These are phyloP conservation scores for Nevesoporus exiguus DNA, from an alignment of 768 basidiomycete genomes.

Conservation along the genomic window DNA sequence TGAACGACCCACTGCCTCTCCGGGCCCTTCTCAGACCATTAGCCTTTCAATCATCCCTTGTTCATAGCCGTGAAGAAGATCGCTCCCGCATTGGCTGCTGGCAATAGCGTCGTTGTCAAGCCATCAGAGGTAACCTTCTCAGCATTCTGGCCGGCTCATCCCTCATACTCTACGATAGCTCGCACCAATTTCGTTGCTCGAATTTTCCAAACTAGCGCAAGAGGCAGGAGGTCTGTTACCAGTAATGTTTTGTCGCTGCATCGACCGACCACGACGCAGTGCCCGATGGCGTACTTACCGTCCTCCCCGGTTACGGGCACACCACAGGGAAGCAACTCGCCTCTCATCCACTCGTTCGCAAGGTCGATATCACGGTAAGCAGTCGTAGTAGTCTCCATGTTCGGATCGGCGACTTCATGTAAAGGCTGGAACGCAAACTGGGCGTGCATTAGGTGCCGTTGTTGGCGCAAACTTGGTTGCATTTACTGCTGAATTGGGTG, in stretches of 20 bases:
- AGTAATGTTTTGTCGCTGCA: neutral
- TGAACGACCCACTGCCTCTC: neutral
- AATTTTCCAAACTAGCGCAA: conserved; percentile 63
- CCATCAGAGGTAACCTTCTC: conserved; percentile 59
- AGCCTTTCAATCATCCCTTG: conserved; percentile 91
- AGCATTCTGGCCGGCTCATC: neutral
- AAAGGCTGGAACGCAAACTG: conserved; percentile 77
- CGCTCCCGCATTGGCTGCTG: conserved; percentile 79
- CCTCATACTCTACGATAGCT: conserved; percentile 38
- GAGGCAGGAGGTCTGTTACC: conserved; percentile 59
- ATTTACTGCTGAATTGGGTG: conserved; percentile 83
- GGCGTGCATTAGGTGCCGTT: conserved; percentile 66
- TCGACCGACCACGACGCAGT: conserved; percentile 41
- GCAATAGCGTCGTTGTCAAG: conserved; percentile 80
- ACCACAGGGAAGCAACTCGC: conserved; percentile 64
- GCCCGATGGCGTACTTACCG: conserved; percentile 68
- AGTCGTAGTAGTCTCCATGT: neutral
- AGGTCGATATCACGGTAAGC: conserved; percentile 81
- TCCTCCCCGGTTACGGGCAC: conserved; percentile 70
- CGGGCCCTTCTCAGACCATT: neutral
- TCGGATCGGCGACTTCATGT: neutral
- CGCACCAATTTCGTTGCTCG: conserved; percentile 76
- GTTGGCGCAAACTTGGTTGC: conserved; percentile 72
- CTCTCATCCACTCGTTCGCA: conserved; percentile 62
- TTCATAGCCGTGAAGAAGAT: conserved; percentile 88